These are phyloP conservation scores for Hypocrella siamensis DNA, from an alignment of 2,329 filamentous ascomycete genomes.

Conservation along the genomic window DNA sequence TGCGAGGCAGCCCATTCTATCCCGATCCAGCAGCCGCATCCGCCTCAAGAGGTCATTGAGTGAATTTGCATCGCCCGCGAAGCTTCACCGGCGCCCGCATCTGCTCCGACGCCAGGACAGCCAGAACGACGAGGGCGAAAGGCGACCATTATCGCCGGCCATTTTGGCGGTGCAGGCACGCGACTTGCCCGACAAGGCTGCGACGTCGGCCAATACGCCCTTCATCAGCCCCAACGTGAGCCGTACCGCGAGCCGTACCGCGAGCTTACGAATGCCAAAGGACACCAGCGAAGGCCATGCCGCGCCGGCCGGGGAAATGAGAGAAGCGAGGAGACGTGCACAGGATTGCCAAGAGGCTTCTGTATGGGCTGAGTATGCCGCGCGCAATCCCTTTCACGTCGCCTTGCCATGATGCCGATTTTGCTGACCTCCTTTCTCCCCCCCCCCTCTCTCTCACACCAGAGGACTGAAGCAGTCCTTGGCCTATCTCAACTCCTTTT, in stretches of 20 bases:
- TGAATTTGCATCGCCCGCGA: constrained; percentile 33
- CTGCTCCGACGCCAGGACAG: constrained; percentile 14
- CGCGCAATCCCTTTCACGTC: too few species aligned
- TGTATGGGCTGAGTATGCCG: constrained; percentile 16
- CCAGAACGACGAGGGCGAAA: constrained; percentile 14
- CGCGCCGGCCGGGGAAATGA: constrained; percentile 20
- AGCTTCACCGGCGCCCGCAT: constrained; percentile 21
- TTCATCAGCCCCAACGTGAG: constrained; percentile 26
- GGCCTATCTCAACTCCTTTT: constrained; percentile 39
- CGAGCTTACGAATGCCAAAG: too few species aligned
- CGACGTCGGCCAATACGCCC: constrained; percentile 28
- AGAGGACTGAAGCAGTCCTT: constrained; percentile 39
- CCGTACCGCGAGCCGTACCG: constrained; percentile 25
- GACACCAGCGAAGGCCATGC: constrained; percentile 15
- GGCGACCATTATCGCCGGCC: constrained; percentile 4
- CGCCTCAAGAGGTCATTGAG: constrained; percentile 40
- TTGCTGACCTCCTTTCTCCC: neutral
- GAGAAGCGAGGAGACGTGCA: constrained; percentile 27
- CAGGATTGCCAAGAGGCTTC: constrained; percentile 20
- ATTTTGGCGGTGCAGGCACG: constrained; percentile 13
- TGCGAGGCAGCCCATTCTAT: constrained; percentile 1
- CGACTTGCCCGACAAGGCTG: constrained; percentile 28
- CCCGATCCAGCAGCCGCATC: constrained; percentile 23
- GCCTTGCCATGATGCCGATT: neutral
- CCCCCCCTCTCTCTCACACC: neutral